These are phyloP conservation scores for Aureobasidium sp. DNA, from an alignment of 2,329 filamentous ascomycete genomes.

Conservation along the genomic window DNA sequence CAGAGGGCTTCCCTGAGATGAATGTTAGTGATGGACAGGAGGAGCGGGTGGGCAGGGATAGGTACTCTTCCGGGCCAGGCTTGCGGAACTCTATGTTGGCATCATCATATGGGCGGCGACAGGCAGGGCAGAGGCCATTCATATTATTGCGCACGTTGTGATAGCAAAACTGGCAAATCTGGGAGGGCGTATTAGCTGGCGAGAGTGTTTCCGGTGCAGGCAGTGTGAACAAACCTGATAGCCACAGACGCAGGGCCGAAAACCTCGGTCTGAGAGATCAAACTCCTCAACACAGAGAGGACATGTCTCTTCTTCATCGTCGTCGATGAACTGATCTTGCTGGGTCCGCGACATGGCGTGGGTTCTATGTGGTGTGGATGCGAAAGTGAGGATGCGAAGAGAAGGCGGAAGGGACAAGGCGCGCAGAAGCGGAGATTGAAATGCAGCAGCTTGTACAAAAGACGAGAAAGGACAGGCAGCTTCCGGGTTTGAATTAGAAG, in stretches of 20 bases:
- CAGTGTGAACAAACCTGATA: slow-evolving; percentile 67
- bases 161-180: slow-evolving; percentile 99
- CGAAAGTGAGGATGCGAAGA: slow-evolving; percentile 1
- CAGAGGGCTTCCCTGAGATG: slow-evolving; percentile 38
- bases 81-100: slow-evolving; percentile 96
- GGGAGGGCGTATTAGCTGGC: slow-evolving; percentile 4
- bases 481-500: neutral
- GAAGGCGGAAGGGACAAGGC: neutral
- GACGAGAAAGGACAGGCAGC: slow-evolving; percentile 11
- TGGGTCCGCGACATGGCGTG: slow-evolving; percentile 39
- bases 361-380: slow-evolving; percentile 18
- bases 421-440: neutral
- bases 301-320: slow-evolving; percentile 53
- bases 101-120: slow-evolving; percentile 89
- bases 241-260: slow-evolving; percentile 91
- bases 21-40: neutral
- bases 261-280: slow-evolving; percentile 94
- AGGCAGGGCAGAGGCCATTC: slow-evolving; percentile 96
- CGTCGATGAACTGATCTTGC: slow-evolving; percentile 47
- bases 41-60: slow-evolving; percentile 27
- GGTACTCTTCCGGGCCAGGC: slow-evolving; percentile 85
- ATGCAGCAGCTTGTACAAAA: neutral
- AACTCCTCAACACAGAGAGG: slow-evolving; percentile 99
- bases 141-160: slow-evolving; percentile 99
- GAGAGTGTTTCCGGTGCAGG: neutral